Base-by-base conservation (phyloP, 768 basidiomycete species). In the Tricholoma sp. region DNA sequence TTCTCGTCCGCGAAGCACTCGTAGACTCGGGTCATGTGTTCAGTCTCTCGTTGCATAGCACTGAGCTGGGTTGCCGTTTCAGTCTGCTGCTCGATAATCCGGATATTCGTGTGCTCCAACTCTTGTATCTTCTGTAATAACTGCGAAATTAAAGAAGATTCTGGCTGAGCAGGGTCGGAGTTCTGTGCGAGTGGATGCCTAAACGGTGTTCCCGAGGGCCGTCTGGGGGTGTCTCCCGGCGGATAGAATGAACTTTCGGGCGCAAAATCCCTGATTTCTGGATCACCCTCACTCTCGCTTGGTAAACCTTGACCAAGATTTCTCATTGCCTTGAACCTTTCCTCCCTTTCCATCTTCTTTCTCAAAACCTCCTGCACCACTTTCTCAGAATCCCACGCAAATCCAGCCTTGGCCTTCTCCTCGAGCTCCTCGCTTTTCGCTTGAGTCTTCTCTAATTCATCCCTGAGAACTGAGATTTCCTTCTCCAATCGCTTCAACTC, bases 391-490 rank as follows among this genome's bases (percentile, higher is more conserved):
- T 71, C 76, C 63, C 66, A 69, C 67, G 80, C 72, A 58, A 64
- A 74, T 45, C 70, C 71, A 19, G 70, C 68, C 61, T 80, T 80
- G 0, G 84, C 79, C 64, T 82, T 83, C 68, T 84, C 79, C 71
- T 91, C 89, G 34, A 91, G 71, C 69, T 87, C 86, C 50, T 83
- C 81, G 62, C 86, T 86, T 65, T 76, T 80, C 39, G 80, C 81
- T 62, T 85, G 85, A n/a, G 86, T 86, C 64, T 79, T 78, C 64
- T 94, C 91, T 29, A 94, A 77, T 62, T 91, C 90, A 32, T 86
- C 84, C 47, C 84, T 79, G 29, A 95, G 76, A 4, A 75, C 75
- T 54, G 79, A 74, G n/a, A 95, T 88, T 75, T 95, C 92, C 67
- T 83, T 84, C 71, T 94, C 91, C 52, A 95, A 69, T 65, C 79